A percentile compares a stretch with the other conserved stretches of the same genome.
Conservation (phyloP, 2,329 filamentous ascomycete species). For the Nothophoma quercina region DNA sequence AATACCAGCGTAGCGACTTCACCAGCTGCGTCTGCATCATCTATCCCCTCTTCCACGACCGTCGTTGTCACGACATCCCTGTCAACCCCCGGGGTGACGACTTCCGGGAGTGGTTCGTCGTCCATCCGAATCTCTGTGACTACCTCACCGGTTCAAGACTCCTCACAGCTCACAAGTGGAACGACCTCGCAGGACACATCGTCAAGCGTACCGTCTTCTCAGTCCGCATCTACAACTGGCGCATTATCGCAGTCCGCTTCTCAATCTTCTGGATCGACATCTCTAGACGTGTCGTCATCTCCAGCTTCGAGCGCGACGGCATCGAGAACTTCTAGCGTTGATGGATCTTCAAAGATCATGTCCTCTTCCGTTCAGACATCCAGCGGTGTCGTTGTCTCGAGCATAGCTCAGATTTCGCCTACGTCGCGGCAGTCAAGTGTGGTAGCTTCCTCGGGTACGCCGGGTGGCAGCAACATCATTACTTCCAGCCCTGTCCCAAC, state of each 20-base stretch:
- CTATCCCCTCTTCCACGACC: no score
- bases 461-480: not conserved
- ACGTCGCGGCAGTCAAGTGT: not conserved
- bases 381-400: not conserved
- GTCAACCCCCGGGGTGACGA: no score
- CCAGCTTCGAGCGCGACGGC: not conserved
- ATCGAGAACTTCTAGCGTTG: not conserved
- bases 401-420: not conserved
- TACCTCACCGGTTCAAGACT: not conserved
- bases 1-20: not conserved
- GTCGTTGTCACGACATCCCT: no score
- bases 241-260: not conserved
- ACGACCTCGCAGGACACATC: not conserved
- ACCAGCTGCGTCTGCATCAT: no score
- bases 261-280: not conserved
- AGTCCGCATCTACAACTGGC: not conserved
- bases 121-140: not conserved
- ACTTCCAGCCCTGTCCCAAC: not conserved
- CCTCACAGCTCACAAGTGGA: not conserved
- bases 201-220: not conserved
- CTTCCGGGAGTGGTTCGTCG: not conserved
- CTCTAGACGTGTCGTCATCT: not conserved
- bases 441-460: not conserved
- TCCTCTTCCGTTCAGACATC: not conserved
- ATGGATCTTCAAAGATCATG: not conserved